phyloP scores from a whole-genome alignment of 1,284 basidiomycete species.

The Apiotrichum gamsii region DNA sequence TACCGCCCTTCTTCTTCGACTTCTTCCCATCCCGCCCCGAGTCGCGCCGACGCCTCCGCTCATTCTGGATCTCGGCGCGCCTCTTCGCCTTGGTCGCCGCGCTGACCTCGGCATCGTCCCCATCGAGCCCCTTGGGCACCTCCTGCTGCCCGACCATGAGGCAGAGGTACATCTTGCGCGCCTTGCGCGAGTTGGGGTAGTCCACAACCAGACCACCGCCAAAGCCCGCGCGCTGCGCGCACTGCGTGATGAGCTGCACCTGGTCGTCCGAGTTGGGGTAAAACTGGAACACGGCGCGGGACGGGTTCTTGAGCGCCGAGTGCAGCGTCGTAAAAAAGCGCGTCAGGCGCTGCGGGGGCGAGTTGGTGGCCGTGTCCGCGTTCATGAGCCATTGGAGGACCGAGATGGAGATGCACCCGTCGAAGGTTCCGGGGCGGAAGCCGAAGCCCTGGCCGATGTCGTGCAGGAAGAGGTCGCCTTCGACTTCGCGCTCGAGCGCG shows the following conservation, averaged over 20 bases:
- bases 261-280: slow-evolving; percentile 95
- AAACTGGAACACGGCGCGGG: slow-evolving; percentile 90
- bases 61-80: slow-evolving; percentile 40
- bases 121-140: slow-evolving; percentile 67
- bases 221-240: slow-evolving; percentile 91
- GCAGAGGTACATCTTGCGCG: slow-evolving; percentile 84
- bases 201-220: slow-evolving; percentile 96
- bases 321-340: slow-evolving; percentile 97
- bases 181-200: slow-evolving; percentile 93
- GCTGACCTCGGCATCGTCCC: slow-evolving; percentile 62
- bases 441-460: slow-evolving; percentile 91
- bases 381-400: slow-evolving; percentile 98
- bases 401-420: slow-evolving; percentile 97
- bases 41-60: slow-evolving; percentile 34
- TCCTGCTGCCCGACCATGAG: slow-evolving; percentile 68
- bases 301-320: slow-evolving; percentile 82
- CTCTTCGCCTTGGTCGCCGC: slow-evolving; percentile 53
- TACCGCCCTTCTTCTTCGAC: slow-evolving; percentile 24
- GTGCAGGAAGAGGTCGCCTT: slow-evolving; percentile 86
- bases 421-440: slow-evolving; percentile 92
- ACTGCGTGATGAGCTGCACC: slow-evolving; percentile 86
- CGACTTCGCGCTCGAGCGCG: slow-evolving; percentile 84
- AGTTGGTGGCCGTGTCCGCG: slow-evolving; percentile 87
- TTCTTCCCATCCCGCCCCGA: slow-evolving; percentile 25
- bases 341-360: slow-evolving; percentile 82